A percentile compares a stretch with the other conserved stretches of the same genome.
These are phyloP conservation scores for Pyronema domesticum DNA, from an alignment of 495 filamentous ascomycete species.

Conservation along the genomic window DNA sequence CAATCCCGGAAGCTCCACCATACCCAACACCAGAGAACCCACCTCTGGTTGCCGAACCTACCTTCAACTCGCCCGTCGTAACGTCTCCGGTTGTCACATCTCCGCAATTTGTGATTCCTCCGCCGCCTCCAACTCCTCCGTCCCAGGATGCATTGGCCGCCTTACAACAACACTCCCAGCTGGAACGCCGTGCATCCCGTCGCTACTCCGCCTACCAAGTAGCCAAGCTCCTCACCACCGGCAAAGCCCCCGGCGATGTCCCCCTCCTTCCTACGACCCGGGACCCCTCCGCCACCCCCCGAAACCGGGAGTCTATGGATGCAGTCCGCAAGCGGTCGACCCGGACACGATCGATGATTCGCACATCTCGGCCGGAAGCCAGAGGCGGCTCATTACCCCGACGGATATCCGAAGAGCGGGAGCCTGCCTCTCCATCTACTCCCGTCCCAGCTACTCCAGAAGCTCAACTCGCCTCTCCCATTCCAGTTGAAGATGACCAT, in stretches of 20 bases:
- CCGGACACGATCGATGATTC: constrained; percentile 40
- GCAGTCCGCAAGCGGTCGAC: constrained; percentile 62
- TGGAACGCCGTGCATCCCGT: constrained; percentile 84
- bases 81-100: background rate
- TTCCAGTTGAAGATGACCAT: constrained; percentile 32
- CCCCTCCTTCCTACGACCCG: constrained; percentile 67
- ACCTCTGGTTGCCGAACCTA: constrained; percentile 13
- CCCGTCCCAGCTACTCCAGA: constrained; percentile 26
- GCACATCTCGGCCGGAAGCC: background rate
- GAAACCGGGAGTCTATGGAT: constrained; percentile 74
- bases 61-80: constrained; percentile 26
- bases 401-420: constrained; percentile 48
- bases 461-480: constrained; percentile 24
- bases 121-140: constrained; percentile 60
- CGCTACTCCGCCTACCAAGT: constrained; percentile 93
- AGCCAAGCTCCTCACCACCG: constrained; percentile 56
- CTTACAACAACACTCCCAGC: constrained; percentile 71
- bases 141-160: constrained; percentile 83
- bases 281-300: constrained; percentile 72
- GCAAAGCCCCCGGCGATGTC: constrained; percentile 59
- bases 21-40: constrained; percentile 3
- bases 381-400: constrained; percentile 25
- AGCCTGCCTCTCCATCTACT: constrained; percentile 27
- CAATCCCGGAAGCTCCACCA: background rate
- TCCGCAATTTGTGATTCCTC: constrained; percentile 29